A percentile compares a stretch with the other conserved stretches of the same genome.
These are phyloP conservation scores for Amaranthus palmeri DNA, from an alignment of 148 eudicot species.

Conservation along the genomic window DNA sequence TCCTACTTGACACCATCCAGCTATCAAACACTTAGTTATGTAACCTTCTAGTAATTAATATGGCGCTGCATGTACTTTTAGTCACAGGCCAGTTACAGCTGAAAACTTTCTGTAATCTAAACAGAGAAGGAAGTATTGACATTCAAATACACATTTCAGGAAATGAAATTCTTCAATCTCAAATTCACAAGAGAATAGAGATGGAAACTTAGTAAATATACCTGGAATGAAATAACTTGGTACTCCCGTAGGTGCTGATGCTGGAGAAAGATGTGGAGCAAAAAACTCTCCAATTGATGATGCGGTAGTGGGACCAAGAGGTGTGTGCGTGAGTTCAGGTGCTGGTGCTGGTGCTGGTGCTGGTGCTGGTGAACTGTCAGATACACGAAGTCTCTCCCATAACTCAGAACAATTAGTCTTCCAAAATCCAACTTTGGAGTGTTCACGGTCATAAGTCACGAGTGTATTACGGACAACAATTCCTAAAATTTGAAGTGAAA, in stretches of 20 bases:
- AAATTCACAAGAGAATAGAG: not conserved
- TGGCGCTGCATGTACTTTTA: not conserved
- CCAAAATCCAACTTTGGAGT: constrained; percentile 84
- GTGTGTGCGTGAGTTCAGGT: too few species aligned
- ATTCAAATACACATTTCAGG: not conserved
- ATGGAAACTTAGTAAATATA: constrained; percentile 18
- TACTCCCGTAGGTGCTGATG: constrained; percentile 39
- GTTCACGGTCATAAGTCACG: constrained; percentile 87
- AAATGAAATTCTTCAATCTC: not conserved
- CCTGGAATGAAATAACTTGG: constrained; percentile 40
- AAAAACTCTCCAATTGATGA: constrained; percentile 27
- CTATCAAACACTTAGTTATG: not conserved
- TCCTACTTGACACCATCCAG: not conserved
- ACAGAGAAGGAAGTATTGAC: not conserved
- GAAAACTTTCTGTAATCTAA: constrained; percentile 4
- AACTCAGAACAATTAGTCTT: constrained; percentile 94
- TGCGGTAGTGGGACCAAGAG: not conserved
- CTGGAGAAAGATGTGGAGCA: constrained; percentile 39
- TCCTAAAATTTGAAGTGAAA: constrained; percentile 35
- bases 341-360: constrained; percentile 1
- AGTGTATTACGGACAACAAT: constrained; percentile 87
- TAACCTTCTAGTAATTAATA: not conserved
- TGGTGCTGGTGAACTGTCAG: constrained; percentile 45
- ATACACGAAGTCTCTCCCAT: constrained; percentile 59
- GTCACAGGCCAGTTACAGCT: not conserved